Base-by-base conservation (phyloP, 139 green algal genomes). In the Zygnema cylindricum region DNA sequence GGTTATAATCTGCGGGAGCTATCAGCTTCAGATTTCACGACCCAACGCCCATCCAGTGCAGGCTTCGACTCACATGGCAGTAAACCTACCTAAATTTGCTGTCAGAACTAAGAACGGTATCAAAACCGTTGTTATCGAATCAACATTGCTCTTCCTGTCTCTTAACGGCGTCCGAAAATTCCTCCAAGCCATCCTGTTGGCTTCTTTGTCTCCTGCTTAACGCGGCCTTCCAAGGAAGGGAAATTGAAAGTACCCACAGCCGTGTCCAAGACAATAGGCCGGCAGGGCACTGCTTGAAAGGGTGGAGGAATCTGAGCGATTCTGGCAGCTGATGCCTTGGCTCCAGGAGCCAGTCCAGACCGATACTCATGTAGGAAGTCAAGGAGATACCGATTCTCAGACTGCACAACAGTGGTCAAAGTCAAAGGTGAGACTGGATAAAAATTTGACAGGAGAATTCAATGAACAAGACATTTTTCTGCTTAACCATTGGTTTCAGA, bases 201-300 rank as follows among this genome's bases (percentile, higher is more conserved):
- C 77, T 84, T 87, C 73, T 87, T 87, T 22, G 57, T 91, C 23
- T 91, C 81, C 43, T 83, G 3, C 86, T 91, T 91, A 32, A 43
- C 69, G n/a, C 94, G 87, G 86, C 96, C 92, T 16, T 93, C 89
- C 55, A 98, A 84, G 1, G 63, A 85, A 1, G 95, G 95, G 76
- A 93, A 94, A 55, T 87, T 57, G 32, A 98, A 89, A 84, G 92
- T 88, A 55, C 92, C 94, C 25, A 95, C 88, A 0, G 96, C 96
- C 0, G 93, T 94, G 90, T 98, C 95, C 39, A 98, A 89, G 88
- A 98, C 93, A 69, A 98, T 96, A 55, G 96, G 96, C 32, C 94
- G 92, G 41, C 94, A 92, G 7, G 95, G 92, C 2, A 98, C 69
- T 0, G 89, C 40, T 49, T 92, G 79, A 79, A 94, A 86, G 22